Evolutionary conservation across 1,284 basidiomycete genomes (phyloP), one percentile per base, ranked within the genome.

Genomic region (Vanrija humicola): DNA sequence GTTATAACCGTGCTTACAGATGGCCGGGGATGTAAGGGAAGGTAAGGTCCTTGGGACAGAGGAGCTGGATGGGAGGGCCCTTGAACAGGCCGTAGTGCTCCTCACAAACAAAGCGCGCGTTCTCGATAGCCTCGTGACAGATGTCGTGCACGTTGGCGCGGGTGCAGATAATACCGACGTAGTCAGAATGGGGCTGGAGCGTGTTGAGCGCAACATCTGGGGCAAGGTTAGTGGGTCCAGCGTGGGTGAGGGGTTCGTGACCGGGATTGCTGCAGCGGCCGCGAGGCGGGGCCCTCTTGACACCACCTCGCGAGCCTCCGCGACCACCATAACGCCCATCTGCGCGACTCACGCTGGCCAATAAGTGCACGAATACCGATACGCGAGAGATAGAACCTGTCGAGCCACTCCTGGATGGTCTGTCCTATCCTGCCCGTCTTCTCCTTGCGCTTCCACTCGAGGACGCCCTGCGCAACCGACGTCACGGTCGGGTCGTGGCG

Each of bases 111-210:
- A 92, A 98, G 28, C 92, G 85, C 5, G 96, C 93, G 74, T 98
- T 98, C 76, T 99, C 72, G 66, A 98, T 98, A 0, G 96, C 91
- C 81, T 98, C 96, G 73, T 91, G 89, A n/a, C 94, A 87, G 59
- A 96, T 94, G 70, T 96, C 91, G 66, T 92, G 90, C 0, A 97
- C 86, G 73, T 93, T 96, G 83, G 95, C 90, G 71, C 89, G 83
- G 5, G 91, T 98, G 77, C 95, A 98, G 69, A 99, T 99, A 71
- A 99, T 98, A 7, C 95, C 96, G 38, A 99, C 95, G 70, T 96
- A 96, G 73, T 94, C 87, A 54, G 84, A 82, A 68, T 96, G 91
- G 0, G 90, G 83, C 63, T 89, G 86, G 50, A 94, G 84, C 0
- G 87, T 90, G 73, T 96, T 96, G 46, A 97, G 79, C 3, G 93